Conservation (phyloP, 208 protist genomes). For the Phytomonas francai region DNA sequence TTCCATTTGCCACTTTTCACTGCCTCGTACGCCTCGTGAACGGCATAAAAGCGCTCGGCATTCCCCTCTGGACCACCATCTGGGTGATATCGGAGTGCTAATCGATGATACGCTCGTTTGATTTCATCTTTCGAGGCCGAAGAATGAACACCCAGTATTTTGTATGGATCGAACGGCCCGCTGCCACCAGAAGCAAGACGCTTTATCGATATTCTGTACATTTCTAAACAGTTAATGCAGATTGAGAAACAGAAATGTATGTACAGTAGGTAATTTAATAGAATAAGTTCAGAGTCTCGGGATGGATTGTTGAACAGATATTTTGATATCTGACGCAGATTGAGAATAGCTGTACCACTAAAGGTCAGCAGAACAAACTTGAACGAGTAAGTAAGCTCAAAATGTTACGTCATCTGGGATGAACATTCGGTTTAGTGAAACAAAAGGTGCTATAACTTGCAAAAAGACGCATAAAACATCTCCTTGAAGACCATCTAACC, state of each 20-base stretch:
- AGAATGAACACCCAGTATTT: slow-evolving; percentile 59
- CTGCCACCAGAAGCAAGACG: slow-evolving; percentile 18
- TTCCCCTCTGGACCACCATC: slow-evolving; percentile 70
- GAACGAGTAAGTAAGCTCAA: slow-evolving; percentile 19
- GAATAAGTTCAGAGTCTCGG: neutral
- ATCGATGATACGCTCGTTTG: slow-evolving; percentile 56
- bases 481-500: slow-evolving; percentile 15
- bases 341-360: too few relatives aligned
- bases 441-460: slow-evolving; percentile 12
- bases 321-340: neutral
- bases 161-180: slow-evolving; percentile 78
- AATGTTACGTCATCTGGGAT: slow-evolving; percentile 7
- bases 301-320: too few relatives aligned
- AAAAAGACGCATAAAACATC: slow-evolving; percentile 40
- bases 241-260: neutral
- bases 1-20: slow-evolving; percentile 56
- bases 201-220: neutral
- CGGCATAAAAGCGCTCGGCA: slow-evolving; percentile 53
- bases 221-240: neutral
- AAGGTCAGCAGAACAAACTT: neutral
- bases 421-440: too few relatives aligned
- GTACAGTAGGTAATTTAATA: neutral
- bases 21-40: slow-evolving; percentile 79
- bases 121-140: slow-evolving; percentile 58
- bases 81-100: slow-evolving; percentile 70